Evolutionary conservation across 306 rosid genomes (phyloP), one percentile per base, ranked within the genome.

Genomic region (Castanea sativa): DNA sequence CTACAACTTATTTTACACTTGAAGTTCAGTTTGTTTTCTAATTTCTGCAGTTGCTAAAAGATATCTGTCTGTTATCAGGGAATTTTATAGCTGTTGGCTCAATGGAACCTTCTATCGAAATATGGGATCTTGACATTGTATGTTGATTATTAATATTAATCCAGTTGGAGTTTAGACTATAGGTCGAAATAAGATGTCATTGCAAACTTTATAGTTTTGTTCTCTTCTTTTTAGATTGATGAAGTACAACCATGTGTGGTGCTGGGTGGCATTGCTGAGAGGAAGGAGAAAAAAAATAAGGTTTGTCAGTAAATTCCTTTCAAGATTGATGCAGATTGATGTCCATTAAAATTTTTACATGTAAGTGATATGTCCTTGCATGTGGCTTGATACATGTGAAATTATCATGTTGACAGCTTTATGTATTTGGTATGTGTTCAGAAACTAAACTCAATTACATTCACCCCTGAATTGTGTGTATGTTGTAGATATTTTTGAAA

Each of bases 91-190:
- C 95, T 67, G 96, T 92, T 81, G 97, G 97, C 73, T 83, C 96
- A 71, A 92, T 94, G 99, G 95, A 89, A 71, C 97, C 97, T 60
- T 76, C 90, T 69, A 92, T 92, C 43, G 97, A 94, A 88, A 92
- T 94, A 77, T 94, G 97, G 97, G 97, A 94, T 87, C 97, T 94
- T 83, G 97, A 94, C 82, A 84, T 92, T 78, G 97, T 94, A 90
- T 79, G 97, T 86, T 55, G 69, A 18, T 78, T 58, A 3, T 77
- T 38, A 23, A 70, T 43, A 63, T 81, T 75, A 64, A 67, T 64
- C 9, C 67, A 69, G 45, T 38, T 7, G 3, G 45, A 7, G 11
- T 68, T 67, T 65, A 69, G 23, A 57, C 13, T 71, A 45, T 55
- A 29, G 74, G 49, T 55, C 5, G 67, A 57, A 56, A 59, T 58